Percentiles rank a stretch among this genome's conserved stretches.
phyloP scores from a whole-genome alignment of 306 rosid species.

The Vigna nakashimae region DNA sequence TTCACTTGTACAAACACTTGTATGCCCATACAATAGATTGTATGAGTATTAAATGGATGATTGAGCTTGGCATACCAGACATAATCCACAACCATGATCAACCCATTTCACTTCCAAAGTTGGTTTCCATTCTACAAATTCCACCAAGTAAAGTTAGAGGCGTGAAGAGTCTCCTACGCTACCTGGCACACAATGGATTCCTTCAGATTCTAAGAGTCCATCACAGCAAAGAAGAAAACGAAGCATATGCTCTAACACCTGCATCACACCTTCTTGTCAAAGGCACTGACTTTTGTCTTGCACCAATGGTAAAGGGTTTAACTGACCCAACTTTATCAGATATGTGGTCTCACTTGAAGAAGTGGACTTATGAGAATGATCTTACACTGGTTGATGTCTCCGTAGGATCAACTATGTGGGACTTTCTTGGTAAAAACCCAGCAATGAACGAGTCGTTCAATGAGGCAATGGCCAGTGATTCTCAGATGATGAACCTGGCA shows the following conservation, averaged over 20 bases:
- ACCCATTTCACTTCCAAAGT: slow-evolving; percentile 43
- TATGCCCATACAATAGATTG: neutral
- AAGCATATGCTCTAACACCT: slow-evolving; percentile 46
- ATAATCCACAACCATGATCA: slow-evolving; percentile 39
- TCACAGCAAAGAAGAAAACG: slow-evolving; percentile 22
- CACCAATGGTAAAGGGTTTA: neutral
- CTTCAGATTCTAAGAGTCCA: slow-evolving; percentile 10
- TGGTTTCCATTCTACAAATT: slow-evolving; percentile 48
- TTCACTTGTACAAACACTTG: slow-evolving; percentile 14
- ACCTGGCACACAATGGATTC: slow-evolving; percentile 41
- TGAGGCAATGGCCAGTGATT: slow-evolving; percentile 51
- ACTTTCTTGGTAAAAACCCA: neutral
- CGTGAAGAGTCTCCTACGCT: slow-evolving; percentile 43
- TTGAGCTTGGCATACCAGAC: slow-evolving; percentile 35
- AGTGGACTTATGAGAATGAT: slow-evolving; percentile 23
- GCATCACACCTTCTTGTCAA: slow-evolving; percentile 27
- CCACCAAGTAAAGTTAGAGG: slow-evolving; percentile 22
- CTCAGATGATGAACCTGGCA: slow-evolving; percentile 48
- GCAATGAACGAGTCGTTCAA: slow-evolving; percentile 10
- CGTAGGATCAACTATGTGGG: slow-evolving; percentile 37
- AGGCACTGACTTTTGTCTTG: neutral
- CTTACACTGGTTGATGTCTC: neutral
- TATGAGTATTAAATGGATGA: slow-evolving; percentile 27
- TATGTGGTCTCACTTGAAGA: neutral
- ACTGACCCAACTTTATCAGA: neutral